These are phyloP conservation scores for Chrysanthemum lavandulifolium DNA, from an alignment of 129 eudicot species.

Conservation along the genomic window DNA sequence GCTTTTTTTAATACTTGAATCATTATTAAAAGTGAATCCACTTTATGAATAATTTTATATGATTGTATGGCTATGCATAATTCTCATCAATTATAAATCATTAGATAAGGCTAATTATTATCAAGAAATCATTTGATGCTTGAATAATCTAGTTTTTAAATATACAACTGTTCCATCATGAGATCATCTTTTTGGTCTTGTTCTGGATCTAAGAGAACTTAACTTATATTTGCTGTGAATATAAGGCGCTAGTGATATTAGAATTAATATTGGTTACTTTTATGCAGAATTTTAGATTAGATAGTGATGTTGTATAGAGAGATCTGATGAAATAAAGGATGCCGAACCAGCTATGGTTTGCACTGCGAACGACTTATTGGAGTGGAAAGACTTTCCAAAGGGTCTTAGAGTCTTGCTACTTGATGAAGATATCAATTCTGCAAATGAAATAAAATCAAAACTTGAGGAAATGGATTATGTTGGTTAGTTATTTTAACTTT, in stretches of 20 bases:
- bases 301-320: constrained; percentile 16
- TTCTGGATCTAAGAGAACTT: constrained; percentile 21
- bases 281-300: constrained; percentile 32
- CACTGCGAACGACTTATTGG: constrained; percentile 65
- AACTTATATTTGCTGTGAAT: constrained; percentile 1
- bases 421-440: constrained; percentile 53
- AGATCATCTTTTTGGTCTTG: constrained; percentile 1
- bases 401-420: constrained; percentile 85
- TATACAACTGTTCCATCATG: too few species aligned
- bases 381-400: constrained; percentile 84
- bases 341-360: constrained; percentile 82
- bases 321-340: constrained; percentile 46
- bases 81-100: constrained; percentile 12
- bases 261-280: constrained; percentile 7
- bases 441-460: constrained; percentile 59
- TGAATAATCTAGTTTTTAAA: constrained; percentile 1
- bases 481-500: constrained; percentile 46
- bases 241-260: constrained; percentile 2
- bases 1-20: constrained; percentile 26
- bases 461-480: constrained; percentile 75
- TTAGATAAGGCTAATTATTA: constrained; percentile 12
- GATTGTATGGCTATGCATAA: constrained; percentile 16
- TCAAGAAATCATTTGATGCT: constrained; percentile 22
- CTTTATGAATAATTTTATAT: constrained; percentile 30
- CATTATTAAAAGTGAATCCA: constrained; percentile 38